phyloP scores from a whole-genome alignment of 805 yeast species.

The Yarrowia sp. region DNA sequence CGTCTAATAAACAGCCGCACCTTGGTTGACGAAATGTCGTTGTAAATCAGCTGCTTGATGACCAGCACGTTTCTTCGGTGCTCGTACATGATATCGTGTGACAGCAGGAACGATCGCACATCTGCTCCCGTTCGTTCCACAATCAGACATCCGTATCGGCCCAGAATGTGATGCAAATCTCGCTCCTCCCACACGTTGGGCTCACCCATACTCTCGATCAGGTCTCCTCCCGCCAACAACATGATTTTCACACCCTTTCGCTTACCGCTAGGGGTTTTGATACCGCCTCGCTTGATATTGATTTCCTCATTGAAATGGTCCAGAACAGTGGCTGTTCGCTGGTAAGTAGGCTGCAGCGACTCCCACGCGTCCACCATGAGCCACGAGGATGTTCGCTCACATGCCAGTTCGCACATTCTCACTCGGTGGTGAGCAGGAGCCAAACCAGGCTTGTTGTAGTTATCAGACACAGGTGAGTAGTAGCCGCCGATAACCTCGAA shows the following conservation, averaged over 20 bases:
- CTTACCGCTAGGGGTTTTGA: slow-evolving; percentile 47
- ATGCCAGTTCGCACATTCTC: slow-evolving; percentile 96
- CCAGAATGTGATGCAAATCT: slow-evolving; percentile 91
- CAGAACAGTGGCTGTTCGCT: slow-evolving; percentile 90
- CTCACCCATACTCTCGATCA: slow-evolving; percentile 99
- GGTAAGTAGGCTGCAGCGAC: slow-evolving; percentile 82
- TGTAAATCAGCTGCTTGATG: slow-evolving; percentile 92
- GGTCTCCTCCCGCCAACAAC: slow-evolving; percentile 96
- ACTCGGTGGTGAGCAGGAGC: slow-evolving; percentile 89
- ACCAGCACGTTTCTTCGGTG: slow-evolving; percentile 89
- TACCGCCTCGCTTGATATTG: slow-evolving; percentile 85
- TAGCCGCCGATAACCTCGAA: slow-evolving; percentile 96
- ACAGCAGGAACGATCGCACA: slow-evolving; percentile 83
- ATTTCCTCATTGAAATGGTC: slow-evolving; percentile 97
- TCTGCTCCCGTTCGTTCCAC: slow-evolving; percentile 97
- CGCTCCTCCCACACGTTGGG: slow-evolving; percentile 98
- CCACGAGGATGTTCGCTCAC: slow-evolving; percentile 96
- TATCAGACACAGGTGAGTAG: slow-evolving; percentile 88
- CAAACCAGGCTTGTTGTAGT: slow-evolving; percentile 87
- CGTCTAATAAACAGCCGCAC: slow-evolving; percentile 88
- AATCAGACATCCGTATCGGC: slow-evolving; percentile 92
- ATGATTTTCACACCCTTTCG: slow-evolving; percentile 85
- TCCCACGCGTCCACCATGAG: slow-evolving; percentile 99
- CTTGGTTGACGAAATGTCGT: slow-evolving; percentile 93
- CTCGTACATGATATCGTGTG: slow-evolving; percentile 97